Percentiles rank a stretch among this genome's conserved stretches.
Conservation (phyloP, 208 protist genomes). For the Crithidia mellificae region DNA sequence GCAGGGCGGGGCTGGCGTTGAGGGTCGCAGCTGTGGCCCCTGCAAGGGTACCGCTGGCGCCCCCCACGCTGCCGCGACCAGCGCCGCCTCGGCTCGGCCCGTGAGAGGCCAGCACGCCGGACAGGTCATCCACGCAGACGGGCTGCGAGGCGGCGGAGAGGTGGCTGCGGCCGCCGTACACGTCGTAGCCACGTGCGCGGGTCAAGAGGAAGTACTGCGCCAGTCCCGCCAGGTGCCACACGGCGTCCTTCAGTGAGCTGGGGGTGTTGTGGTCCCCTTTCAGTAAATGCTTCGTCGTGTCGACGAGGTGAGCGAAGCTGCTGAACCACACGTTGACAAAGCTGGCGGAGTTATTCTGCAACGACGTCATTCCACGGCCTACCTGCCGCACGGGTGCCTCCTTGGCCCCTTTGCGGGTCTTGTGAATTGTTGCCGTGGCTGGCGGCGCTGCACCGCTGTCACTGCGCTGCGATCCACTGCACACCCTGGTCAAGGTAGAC, state of each 20-base stretch:
- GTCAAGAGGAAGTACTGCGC: constrained; percentile 45
- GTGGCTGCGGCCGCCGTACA: constrained; percentile 27
- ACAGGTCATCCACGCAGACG: constrained; percentile 9
- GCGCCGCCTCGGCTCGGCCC: background rate
- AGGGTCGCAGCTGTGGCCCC: background rate
- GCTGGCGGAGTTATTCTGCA: constrained; percentile 10
- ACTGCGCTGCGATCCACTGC: background rate
- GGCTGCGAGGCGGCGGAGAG: constrained; percentile 14
- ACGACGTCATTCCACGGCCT: constrained; percentile 6
- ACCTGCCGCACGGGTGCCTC: background rate
- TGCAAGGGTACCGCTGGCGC: background rate
- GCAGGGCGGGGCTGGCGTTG: constrained; percentile 15
- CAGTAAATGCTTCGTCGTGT: constrained; percentile 51
- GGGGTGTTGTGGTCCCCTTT: constrained; percentile 40
- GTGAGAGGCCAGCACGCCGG: constrained; percentile 1
- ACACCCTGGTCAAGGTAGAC: background rate
- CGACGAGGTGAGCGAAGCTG: constrained; percentile 41
- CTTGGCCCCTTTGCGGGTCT: constrained; percentile 8
- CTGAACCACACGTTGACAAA: constrained; percentile 48
- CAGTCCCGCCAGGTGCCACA: constrained; percentile 56
- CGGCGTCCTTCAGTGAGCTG: constrained; percentile 40
- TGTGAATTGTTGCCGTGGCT: constrained; percentile 5
- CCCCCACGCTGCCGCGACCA: background rate
- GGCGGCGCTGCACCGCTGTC: background rate
- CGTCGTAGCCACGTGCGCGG: constrained; percentile 28